A percentile compares a stretch with the other conserved stretches of the same genome.
phyloP scores from a whole-genome alignment of 805 yeast genomes.

The Metschnikowia bowlesiae region DNA sequence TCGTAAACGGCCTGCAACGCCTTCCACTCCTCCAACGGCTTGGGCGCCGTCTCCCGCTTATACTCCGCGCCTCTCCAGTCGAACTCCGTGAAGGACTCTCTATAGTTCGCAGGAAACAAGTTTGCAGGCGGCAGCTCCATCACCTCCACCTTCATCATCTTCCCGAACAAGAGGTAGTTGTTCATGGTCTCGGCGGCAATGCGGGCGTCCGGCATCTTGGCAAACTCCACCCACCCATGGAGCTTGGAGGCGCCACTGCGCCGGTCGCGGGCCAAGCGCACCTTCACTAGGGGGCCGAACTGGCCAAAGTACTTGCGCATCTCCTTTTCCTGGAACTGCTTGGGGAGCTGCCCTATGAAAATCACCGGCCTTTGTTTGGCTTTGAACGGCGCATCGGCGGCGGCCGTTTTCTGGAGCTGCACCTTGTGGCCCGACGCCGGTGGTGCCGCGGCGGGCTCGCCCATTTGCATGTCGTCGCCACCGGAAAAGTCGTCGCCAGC shows the following conservation, averaged over 20 bases:
- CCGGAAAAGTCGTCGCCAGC: constrained; percentile 13
- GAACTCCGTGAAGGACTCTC: constrained; percentile 10
- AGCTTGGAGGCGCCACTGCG: constrained; percentile 89
- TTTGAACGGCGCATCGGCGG: constrained; percentile 20
- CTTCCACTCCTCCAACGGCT: constrained; percentile 54
- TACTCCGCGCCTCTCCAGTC: constrained; percentile 17
- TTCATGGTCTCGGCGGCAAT: constrained; percentile 95
- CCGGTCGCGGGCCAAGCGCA: constrained; percentile 82
- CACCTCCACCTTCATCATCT: constrained; percentile 60
- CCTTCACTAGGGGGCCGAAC: constrained; percentile 78
- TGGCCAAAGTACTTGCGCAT: constrained; percentile 78
- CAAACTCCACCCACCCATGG: constrained; percentile 86
- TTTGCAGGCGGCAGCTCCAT: constrained; percentile 56
- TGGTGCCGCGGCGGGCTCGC: background rate
- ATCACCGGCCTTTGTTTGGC: constrained; percentile 55
- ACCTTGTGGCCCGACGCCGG: constrained; percentile 18
- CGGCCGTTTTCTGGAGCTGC: constrained; percentile 16
- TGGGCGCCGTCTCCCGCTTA: constrained; percentile 52
- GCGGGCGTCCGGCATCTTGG: constrained; percentile 67
- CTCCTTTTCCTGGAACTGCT: constrained; percentile 83
- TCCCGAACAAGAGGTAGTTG: constrained; percentile 85
- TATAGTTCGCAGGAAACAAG: constrained; percentile 32
- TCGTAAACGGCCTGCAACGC: constrained; percentile 46
- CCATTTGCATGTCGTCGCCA: constrained; percentile 8
- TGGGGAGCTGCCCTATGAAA: constrained; percentile 89